Evolutionary conservation across 208 protist species (phyloP), one percentile per base, ranked within the genome.

Genomic region (Trypanosoma vivax): DNA sequence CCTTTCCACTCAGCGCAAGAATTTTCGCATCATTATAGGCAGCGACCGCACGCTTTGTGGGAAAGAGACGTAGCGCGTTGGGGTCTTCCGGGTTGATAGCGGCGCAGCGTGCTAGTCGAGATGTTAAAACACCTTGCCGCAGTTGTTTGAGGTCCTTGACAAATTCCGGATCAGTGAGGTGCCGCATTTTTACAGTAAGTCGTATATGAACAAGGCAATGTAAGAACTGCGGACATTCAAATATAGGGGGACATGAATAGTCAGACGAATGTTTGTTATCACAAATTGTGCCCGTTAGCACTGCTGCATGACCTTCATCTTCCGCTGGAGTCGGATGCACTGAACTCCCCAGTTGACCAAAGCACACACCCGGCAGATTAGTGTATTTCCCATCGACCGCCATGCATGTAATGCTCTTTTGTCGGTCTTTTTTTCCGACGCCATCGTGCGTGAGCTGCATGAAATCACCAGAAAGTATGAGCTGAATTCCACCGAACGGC

Each of bases 381-480:
- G 0, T 23, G 24, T 19, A 30, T 19, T 50, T 53, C 35, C 25
- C 37, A n/a, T 64, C 57, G 7, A 55, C 37, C 2, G 37, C 46
- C 0, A 25, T 48, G 16, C 46, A 64, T n/a, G 50, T 24, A 4
- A 64, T 23, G 14, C 49, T n/a, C 2, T 50, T 41, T 3, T 19
- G 1, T 2, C 24, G 24, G 4, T 1, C 14, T 24, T 46, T 33
- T 3, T 23, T 28, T 21, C 40, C 19, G 5, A 30, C 9, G 6
- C 13, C 14, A 16, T 31, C 25, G 16, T 59, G 60, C 23, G 63
- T 76, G 5, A 94, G 71, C 60, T 94, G 83, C 51, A 92, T 62
- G 71, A 94, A 94, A 54, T 94, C 88, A 30, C 88, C 88, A 25
- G 61, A 88, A 2, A 90, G 52, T 60, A 94, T 81, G 5, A 94